Conservation (phyloP, 2,329 filamentous ascomycete genomes). For the Trichoderma sp. region DNA sequence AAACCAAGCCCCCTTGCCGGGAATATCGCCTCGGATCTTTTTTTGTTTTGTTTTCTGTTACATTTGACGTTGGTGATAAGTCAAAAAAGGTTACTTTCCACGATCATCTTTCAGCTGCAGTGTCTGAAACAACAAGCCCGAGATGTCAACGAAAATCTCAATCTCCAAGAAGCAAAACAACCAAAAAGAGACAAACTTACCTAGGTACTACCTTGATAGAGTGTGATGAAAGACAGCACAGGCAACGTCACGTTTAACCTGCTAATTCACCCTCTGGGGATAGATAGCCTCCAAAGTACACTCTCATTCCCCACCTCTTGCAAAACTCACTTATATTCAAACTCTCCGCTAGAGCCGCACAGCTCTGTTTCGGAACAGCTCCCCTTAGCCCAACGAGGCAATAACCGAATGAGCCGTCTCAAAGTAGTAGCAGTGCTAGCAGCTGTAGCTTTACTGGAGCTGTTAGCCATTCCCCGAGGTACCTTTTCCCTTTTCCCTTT, state of each 20-base stretch:
- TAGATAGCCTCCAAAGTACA: too few relatives aligned
- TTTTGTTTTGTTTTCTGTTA: not conserved
- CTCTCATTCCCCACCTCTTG: not conserved
- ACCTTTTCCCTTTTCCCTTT: not conserved
- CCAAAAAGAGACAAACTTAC: not conserved
- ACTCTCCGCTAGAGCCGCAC: slow-evolving; percentile 12
- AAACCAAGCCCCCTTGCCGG: not conserved
- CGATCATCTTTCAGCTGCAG: not conserved
- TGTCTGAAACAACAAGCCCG: not conserved
- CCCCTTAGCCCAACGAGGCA: not conserved
- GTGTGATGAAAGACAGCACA: too few relatives aligned
- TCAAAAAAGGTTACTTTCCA: not conserved
- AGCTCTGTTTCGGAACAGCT: not conserved
- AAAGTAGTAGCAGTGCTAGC: not conserved
- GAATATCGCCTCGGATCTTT: not conserved
- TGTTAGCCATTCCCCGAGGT: not conserved
- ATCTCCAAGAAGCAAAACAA: not conserved
- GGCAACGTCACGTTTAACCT: not conserved
- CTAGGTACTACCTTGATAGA: too few relatives aligned
- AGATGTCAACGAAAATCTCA: not conserved
- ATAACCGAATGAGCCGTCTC: not conserved
- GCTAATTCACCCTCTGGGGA: not conserved
- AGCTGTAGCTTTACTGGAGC: too few relatives aligned
- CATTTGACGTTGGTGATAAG: not conserved
- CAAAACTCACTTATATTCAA: not conserved